phyloP scores from a whole-genome alignment of 2,329 filamentous ascomycete genomes.

The Dryadomyces quercivorus region DNA sequence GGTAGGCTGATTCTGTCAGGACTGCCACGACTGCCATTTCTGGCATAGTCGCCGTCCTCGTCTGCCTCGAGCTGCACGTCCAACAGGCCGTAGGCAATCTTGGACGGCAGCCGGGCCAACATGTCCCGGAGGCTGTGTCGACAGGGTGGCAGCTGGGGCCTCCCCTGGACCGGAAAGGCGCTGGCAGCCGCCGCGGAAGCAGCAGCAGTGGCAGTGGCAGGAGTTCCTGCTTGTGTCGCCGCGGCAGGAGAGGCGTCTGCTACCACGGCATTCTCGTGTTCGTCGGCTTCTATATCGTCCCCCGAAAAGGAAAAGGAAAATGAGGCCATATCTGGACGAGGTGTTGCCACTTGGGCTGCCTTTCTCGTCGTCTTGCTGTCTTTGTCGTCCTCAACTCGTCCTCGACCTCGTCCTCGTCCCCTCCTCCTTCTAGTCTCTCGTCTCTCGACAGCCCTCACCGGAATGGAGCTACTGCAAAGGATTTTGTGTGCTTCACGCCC shows the following conservation, averaged over 20 bases:
- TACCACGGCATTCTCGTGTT: constrained; percentile 8
- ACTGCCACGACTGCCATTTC: constrained; percentile 7
- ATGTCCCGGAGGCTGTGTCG: constrained; percentile 37
- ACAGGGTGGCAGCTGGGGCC: constrained; percentile 43
- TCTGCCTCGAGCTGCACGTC: constrained; percentile 42
- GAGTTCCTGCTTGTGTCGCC: constrained; percentile 7
- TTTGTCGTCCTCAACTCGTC: too few species aligned
- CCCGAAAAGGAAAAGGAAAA: constrained; percentile 45
- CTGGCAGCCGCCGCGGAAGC: constrained; percentile 21
- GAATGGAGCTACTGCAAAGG: too few species aligned
- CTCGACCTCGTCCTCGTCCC: too few species aligned
- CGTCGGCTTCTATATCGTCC: constrained; percentile 49
- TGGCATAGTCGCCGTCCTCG: constrained; percentile 24
- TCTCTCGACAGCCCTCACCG: too few species aligned
- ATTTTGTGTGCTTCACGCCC: too few species aligned
- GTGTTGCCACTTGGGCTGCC: too few species aligned
- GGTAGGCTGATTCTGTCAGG: constrained; percentile 38
- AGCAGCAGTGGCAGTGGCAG: constrained; percentile 7
- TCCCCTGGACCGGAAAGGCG: constrained; percentile 51
- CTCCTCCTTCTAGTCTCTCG: too few species aligned
- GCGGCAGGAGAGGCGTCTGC: constrained; percentile 13
- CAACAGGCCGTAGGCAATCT: constrained; percentile 57
- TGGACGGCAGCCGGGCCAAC: constrained; percentile 53
- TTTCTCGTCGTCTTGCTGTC: too few species aligned
- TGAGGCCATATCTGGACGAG: constrained; percentile 14